Evolutionary conservation across 352 stramenopile genomes (phyloP), one percentile per base, ranked within the genome.

Genomic region (Phytophthora syringae): DNA sequence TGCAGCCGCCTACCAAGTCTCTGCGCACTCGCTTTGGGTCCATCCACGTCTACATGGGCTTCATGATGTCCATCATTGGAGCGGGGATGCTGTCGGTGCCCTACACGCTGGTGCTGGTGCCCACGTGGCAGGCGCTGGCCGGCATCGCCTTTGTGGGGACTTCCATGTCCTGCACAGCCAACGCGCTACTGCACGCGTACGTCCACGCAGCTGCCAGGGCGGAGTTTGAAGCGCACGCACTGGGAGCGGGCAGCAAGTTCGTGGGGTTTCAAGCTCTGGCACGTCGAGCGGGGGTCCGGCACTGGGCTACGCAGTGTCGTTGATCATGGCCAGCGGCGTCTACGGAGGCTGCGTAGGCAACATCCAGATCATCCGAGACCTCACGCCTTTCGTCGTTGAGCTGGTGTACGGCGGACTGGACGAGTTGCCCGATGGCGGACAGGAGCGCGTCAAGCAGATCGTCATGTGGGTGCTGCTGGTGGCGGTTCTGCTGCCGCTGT

Each of bases 41-140:
- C 7, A 10, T 69, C 3, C 64, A 89, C 64, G 80, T 92, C n/a
- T 89, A 87, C 64, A 74, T 90, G 53, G 83, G 76, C 49, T 78
- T 93, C 56, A 72, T 93, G 64, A 90, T 91, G 79, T 88, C 82
- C n/a, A 82, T 87, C 54, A 76, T 91, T n/a, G 84, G 84, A 30
- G 81, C 79, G 1, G 84, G 84, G 10, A 80, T 90, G 77, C 64
- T 93, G 27, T 84, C 80, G 2, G 67, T 93, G 51, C 84, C 84
- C 11, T 93, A 88, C 73, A 89, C 80, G 36, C 84, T 93, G 25
- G 40, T 86, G 15, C 56, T 84, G 2, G 60, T 86, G 16, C 70
- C 84, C 7, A 66, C 47, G 39, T 75, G 61, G 60, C 48, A 76
- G 27, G 77, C 76, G 0, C 42, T 89, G 7, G 27, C 56, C n/a